Base-by-base conservation (phyloP, 2,329 filamentous ascomycete species). In the Ilyonectria mors-panacis region DNA sequence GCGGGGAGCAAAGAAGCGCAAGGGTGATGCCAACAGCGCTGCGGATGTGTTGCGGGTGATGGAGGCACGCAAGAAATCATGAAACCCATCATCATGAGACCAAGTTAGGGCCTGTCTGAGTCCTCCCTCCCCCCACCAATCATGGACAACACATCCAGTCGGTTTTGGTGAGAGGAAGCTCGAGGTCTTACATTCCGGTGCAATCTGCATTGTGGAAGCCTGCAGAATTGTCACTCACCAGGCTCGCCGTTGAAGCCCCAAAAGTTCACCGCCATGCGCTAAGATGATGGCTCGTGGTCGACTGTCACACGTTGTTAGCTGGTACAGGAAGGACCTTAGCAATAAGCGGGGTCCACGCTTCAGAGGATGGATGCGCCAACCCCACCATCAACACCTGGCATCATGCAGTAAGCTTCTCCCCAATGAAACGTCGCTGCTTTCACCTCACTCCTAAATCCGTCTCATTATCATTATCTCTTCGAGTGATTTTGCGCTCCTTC, bases 21-120 rank as follows among this genome's bases (percentile, higher is more conserved):
- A 93, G 79, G 92, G 92, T 0, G 92, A 95, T 78, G 90, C 82
- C 66, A 94, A 98, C 77, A 95, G 86, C 80, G 93, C 90, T 15
- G 88, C 88, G 6, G 94, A 97, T 84, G 93, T 97, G 60, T 83
- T 97, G 85, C 88, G 88, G 65, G 93, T 94, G 30, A 87, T 97
- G 75, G 92, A 96, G 76, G 82, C 85, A 74, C 83, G 85, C 51
- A 87, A 86, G 73, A 77, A 77, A 73, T 68, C 67, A 64, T 76
- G 63, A 75, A 28, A 44, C 17, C 5, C n/a, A 17, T n/a, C 15
- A 17, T 42, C 39, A 3, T 17, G 50, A 51, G 30, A 10, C 5
- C 26, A 26, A 26, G 26, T 26, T 26, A 26, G 30, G 30, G 30
- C 12, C 30, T 33, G 30, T 33, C 12, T 33, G 12, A 33, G 30